Base-by-base conservation (phyloP, 495 filamentous ascomycete species). In the Rhypophila decipiens region DNA sequence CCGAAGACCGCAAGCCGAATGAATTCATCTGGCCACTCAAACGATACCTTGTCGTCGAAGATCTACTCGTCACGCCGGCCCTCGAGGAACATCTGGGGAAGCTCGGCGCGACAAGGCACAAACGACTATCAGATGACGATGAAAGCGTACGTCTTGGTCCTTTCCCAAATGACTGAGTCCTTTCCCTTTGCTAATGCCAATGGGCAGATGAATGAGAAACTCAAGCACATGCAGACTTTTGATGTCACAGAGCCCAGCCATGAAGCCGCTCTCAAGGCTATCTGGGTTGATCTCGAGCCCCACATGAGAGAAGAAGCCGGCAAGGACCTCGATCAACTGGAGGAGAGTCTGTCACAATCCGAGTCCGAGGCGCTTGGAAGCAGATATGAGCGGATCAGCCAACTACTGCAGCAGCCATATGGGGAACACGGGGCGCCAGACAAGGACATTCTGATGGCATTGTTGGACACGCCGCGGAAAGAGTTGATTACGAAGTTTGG, bases 241-340 rank as follows among this genome's bases (percentile, higher is more conserved):
- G 22, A 51, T 11, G 53, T 53, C 3, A 29, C 51, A 5, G 51
- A 56, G 8, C 29, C 45, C 24, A 59, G 56, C 39, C 61, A 59
- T 29, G 46, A 59, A 4, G 38, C 58, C 4, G 20, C 58, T 0
- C 49, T 62, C n/a, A 50, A 35, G 4, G 56, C 58, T 21, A 57
- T 61, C 35, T 64, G 61, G 61, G 40, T 55, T 37, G 58, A 64
- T 33, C 47, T 64, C n/a, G 58, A 64, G 40, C 61, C 59, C 9
- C 61, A 61, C 12, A 51, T 64, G 38, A 37, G 38, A 13, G 58
- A 61, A 33, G 61, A 64, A 50, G 34, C 43, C 1, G 31, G 15
- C 15, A 39, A 42, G 1, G 58, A 62, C 15, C 56, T 64, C n/a
- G 29, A 39, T 18, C 37, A 38, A 21, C 49, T 64, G 10, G 61